Base-by-base conservation (phyloP, 2,329 filamentous ascomycete species). In the Emericellopsis cladophorae region DNA sequence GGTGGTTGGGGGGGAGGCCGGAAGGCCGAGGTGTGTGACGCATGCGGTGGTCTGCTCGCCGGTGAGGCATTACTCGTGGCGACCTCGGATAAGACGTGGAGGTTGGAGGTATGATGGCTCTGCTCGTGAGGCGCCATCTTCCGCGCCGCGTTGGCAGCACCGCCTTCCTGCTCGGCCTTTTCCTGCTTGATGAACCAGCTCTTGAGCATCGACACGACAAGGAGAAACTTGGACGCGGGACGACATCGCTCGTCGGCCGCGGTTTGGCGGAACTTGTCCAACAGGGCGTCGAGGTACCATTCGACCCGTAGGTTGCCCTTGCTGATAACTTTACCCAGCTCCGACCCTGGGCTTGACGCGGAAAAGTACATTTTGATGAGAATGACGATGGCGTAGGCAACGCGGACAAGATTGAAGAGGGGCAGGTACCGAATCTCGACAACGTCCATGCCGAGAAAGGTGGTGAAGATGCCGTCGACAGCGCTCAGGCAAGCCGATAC, bases 301-400 rank as follows among this genome's bases (percentile, higher is more conserved):
- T 68, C 66, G 15, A 76, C 72, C 45, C 79, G 77, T 61, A 90
- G 72, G 47, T 79, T 70, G 41, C 80, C 72, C 46, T 75, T 75
- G 48, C 78, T 70, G 46, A 90, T 79, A 15, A 88, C 72, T 44
- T 74, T 73, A n/a, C 77, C 78, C 2, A 89, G 69, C 48, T 81
- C 78, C 14, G 75, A 80, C 33, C 72, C 70, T 1, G 79, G 72
- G 12, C 72, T 70, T 2, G 74, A 73, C 4, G 80, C 76, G 8
- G 79, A 75, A 39, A 83, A 79, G 58, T 81, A 81, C 45, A 88
- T 72, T 57, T 86, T 87, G 54, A 85, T 81, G 31, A 87, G 64
- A 26, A 84, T 75, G 16, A 87, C 79, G 3, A 80, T 70, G 6
- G 77, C 78, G 52, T 85, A 86, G 10, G 81, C 76, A 15, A 85